Evolutionary conservation across 1,139 yeast genomes (phyloP).

Genomic region (Tardiomyces blankii): DNA sequence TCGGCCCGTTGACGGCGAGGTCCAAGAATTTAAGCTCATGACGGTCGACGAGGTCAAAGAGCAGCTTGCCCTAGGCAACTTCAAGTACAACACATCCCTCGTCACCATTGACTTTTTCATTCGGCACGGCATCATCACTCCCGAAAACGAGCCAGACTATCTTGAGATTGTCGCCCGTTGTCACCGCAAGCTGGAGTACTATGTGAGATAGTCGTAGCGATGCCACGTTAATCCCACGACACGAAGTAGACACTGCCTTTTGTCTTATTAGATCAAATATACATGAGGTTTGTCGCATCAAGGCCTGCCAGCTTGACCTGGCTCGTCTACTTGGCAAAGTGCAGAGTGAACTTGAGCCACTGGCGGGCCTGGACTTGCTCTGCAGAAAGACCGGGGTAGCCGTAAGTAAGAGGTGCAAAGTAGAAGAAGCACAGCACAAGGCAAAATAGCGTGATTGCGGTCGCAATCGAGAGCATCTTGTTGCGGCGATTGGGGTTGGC

Average conservation of each 20-base stretch:
- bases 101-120: slow-evolving; percentile 74
- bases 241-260: neutral
- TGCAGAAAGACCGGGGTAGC: slow-evolving; percentile 52
- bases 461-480: slow-evolving; percentile 21
- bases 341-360: slow-evolving; percentile 73
- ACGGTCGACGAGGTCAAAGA: slow-evolving; percentile 42
- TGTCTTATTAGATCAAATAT: neutral
- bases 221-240: neutral
- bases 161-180: slow-evolving; percentile 43
- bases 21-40: slow-evolving; percentile 59
- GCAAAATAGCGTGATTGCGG: slow-evolving; percentile 34
- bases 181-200: slow-evolving; percentile 67
- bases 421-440: slow-evolving; percentile 55
- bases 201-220: slow-evolving; percentile 29
- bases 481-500: slow-evolving; percentile 8
- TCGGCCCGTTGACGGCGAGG: slow-evolving; percentile 76
- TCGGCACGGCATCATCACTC: slow-evolving; percentile 61
- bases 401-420: slow-evolving; percentile 82
- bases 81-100: slow-evolving; percentile 83
- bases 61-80: slow-evolving; percentile 42
- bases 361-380: slow-evolving; percentile 63
- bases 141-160: slow-evolving; percentile 53
- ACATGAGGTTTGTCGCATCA: neutral
- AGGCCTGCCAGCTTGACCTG: neutral
- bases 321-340: slow-evolving; percentile 54